A percentile compares a stretch with the other conserved stretches of the same genome.
These are phyloP conservation scores for Lecanicillium sp. DNA, from an alignment of 2,329 filamentous ascomycete genomes.

Conservation along the genomic window DNA sequence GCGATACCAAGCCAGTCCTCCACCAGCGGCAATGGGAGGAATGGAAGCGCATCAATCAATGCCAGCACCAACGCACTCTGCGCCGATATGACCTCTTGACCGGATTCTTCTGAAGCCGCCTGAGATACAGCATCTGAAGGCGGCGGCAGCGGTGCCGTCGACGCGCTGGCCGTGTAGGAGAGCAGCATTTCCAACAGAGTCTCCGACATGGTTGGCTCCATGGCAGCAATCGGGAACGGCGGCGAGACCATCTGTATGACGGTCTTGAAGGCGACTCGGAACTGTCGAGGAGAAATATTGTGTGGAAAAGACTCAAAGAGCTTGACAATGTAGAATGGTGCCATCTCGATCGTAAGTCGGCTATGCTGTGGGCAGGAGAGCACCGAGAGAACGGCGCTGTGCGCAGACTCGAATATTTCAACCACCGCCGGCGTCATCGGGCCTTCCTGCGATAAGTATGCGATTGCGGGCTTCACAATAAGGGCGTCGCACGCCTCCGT, in stretches of 20 bases:
- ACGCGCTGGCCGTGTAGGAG: conserved; percentile 46
- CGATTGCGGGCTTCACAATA: conserved; percentile 63
- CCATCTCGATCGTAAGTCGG: conserved; percentile 57
- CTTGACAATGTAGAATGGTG: conserved; percentile 77
- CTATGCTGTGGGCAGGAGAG: conserved; percentile 74
- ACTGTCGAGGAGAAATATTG: conserved; percentile 74
- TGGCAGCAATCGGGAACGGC: conserved; percentile 64
- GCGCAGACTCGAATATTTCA: conserved; percentile 77
- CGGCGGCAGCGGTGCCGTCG: conserved; percentile 32
- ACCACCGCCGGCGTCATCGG: conserved; percentile 37
- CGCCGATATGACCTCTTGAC: conserved; percentile 51
- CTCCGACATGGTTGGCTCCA: conserved; percentile 70
- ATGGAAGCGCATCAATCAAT: conserved; percentile 70
- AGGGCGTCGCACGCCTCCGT: conserved; percentile 61
- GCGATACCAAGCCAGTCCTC: conserved; percentile 74
- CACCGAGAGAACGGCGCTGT: conserved; percentile 72
- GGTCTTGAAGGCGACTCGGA: conserved; percentile 80
- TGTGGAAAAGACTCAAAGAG: conserved; percentile 72
- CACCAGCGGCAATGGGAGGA: conserved; percentile 58
- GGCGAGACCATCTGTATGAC: conserved; percentile 75
- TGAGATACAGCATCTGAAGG: conserved; percentile 27
- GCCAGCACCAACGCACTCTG: conserved; percentile 70
- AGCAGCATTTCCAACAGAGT: conserved; percentile 72
- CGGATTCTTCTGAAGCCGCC: conserved; percentile 14
- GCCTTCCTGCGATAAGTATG: conserved; percentile 53